A percentile compares a stretch with the other conserved stretches of the same genome.
These are phyloP conservation scores for Chlorencoelia australis DNA, from an alignment of 2,329 filamentous ascomycete species.

Conservation along the genomic window DNA sequence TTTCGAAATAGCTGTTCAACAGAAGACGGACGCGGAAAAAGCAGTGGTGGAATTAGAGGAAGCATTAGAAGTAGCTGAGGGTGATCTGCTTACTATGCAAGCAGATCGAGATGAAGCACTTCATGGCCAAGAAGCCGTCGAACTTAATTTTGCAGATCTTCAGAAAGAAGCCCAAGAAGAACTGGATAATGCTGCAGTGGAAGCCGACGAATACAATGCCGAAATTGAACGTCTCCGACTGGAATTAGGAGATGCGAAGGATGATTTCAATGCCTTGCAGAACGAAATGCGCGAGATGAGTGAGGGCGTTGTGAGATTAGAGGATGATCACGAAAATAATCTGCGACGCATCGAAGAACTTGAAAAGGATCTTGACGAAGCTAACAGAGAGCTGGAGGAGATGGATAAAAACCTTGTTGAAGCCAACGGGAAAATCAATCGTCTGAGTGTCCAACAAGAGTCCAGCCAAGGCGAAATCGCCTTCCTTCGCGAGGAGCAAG, in stretches of 20 bases:
- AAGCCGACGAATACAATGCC: conserved; percentile 61
- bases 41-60: conserved; percentile 57
- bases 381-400: conserved; percentile 77
- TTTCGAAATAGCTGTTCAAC: conserved; percentile 61
- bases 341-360: conserved; percentile 70
- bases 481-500: conserved; percentile 93
- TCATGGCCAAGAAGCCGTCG: conserved; percentile 47
- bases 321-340: conserved; percentile 80
- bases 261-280: conserved; percentile 87
- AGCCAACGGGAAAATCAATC: conserved; percentile 76
- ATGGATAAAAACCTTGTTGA: conserved; percentile 78
- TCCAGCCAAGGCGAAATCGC: conserved; percentile 87
- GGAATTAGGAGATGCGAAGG: conserved; percentile 65
- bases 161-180: conserved; percentile 55
- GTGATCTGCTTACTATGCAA: conserved; percentile 70
- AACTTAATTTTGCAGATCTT: conserved; percentile 50
- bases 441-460: conserved; percentile 83
- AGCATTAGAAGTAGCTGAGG: conserved; percentile 68
- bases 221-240: conserved; percentile 61
- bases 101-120: conserved; percentile 80
- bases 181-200: conserved; percentile 56
- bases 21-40: conserved; percentile 50
- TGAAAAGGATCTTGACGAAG: conserved; percentile 71
- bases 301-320: conserved; percentile 73
- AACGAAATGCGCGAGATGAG: conserved; percentile 89